Conservation (phyloP, 2,329 filamentous ascomycete genomes). For the Massarina eburnea region DNA sequence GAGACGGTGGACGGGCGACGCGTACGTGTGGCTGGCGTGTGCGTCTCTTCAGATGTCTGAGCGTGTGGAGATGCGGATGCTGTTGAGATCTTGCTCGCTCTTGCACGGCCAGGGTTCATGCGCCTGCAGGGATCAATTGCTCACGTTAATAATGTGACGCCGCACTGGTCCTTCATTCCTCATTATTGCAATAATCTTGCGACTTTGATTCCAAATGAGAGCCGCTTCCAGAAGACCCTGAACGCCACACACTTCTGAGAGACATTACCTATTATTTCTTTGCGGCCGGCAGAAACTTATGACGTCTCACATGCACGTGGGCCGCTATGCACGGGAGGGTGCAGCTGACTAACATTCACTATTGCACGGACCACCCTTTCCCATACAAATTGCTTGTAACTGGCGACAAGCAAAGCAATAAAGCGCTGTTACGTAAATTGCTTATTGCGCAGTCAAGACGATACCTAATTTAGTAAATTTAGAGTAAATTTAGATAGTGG, state of each 20-base stretch:
- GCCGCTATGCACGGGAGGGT: neutral
- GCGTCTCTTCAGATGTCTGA: neutral
- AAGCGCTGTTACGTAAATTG: no score
- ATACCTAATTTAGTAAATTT: no score
- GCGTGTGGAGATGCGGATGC: neutral
- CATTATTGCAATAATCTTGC: neutral
- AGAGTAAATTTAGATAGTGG: no score
- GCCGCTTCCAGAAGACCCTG: neutral
- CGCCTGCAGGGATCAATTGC: conserved; percentile 7
- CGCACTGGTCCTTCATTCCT: neutral
- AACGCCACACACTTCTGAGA: neutral
- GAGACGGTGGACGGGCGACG: conserved; percentile 1
- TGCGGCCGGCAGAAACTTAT: conserved; percentile 10
- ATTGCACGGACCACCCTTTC: no score
- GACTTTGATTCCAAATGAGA: no score
- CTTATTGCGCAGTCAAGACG: no score
- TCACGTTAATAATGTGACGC: neutral
- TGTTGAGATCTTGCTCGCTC: neutral
- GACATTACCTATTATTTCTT: neutral
- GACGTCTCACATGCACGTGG: conserved; percentile 11
- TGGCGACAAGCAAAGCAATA: no score
- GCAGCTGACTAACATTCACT: conserved; percentile 3
- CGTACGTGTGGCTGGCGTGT: neutral
- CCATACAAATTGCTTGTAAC: no score
- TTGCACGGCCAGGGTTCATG: conserved; percentile 8